Percentiles rank a stretch among this genome's conserved stretches.
Conservation (phyloP, 257 asterid genomes). For the Petunia secreta region DNA sequence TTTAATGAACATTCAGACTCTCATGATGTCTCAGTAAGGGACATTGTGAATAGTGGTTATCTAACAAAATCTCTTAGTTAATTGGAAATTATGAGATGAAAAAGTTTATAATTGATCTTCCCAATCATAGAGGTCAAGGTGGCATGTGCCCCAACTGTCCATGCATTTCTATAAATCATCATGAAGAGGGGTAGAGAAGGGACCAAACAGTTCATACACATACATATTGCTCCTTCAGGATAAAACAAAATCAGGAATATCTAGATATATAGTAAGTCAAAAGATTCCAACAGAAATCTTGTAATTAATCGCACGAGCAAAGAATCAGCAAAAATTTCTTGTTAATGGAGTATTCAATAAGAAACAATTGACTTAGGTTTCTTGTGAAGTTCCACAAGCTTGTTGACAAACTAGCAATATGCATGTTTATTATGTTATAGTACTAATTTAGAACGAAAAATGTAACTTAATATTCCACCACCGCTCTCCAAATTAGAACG, state of each 20-base stretch:
- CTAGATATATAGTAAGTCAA: not conserved
- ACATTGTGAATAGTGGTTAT: conserved; percentile 1
- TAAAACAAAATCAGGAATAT: not conserved
- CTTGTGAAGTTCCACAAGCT: not conserved
- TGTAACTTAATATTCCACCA: not conserved
- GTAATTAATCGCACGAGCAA: not conserved
- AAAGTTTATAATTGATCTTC: not conserved
- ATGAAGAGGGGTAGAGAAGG: not conserved
- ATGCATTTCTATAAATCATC: not conserved
- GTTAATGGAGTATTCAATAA: not conserved
- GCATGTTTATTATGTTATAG: not conserved
- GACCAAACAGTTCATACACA: not conserved
- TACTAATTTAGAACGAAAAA: not conserved
- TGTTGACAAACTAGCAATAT: not conserved
- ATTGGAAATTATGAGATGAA: not conserved
- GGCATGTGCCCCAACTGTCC: conserved; percentile 4
- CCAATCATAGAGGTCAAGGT: not conserved
- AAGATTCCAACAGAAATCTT: not conserved
- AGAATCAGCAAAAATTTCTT: not conserved
- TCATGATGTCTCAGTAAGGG: not conserved
- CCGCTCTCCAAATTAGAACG: not conserved
- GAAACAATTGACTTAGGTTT: not conserved
- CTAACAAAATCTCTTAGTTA: not conserved
- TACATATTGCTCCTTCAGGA: not conserved
- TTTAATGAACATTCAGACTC: not conserved